Percentiles rank a stretch among this genome's conserved stretches.
Conservation (phyloP, 2,329 filamentous ascomycete genomes). For the Aspergillus tanneri region DNA sequence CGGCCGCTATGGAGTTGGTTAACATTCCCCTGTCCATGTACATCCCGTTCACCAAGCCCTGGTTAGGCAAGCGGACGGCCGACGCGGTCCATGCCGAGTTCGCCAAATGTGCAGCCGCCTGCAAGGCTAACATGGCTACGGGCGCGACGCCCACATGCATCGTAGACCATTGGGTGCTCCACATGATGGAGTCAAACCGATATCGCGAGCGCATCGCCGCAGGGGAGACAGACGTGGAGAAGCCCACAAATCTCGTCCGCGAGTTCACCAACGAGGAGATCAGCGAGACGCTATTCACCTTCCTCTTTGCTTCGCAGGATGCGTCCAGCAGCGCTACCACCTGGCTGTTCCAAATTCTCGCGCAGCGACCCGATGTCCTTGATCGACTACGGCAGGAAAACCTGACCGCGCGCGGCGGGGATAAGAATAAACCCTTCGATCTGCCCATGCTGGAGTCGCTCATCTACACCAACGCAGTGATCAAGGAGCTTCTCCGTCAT, state of each 20-base stretch:
- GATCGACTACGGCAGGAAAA: conserved; percentile 51
- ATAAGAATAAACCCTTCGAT: conserved; percentile 43
- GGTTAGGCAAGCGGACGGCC: conserved; percentile 84
- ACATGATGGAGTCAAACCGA: conserved; percentile 74
- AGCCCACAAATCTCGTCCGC: conserved; percentile 50
- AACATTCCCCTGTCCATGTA: conserved; percentile 79
- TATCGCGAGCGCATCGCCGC: conserved; percentile 71
- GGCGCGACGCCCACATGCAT: conserved; percentile 79
- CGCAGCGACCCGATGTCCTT: conserved; percentile 52
- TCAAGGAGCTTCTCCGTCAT: conserved; percentile 55
- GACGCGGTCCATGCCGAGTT: conserved; percentile 83
- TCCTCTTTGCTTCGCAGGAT: conserved; percentile 56
- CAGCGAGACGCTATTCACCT: conserved; percentile 53
- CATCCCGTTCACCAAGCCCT: conserved; percentile 82
- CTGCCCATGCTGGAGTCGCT: conserved; percentile 51
- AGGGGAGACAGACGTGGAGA: conserved; percentile 57
- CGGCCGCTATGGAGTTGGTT: conserved; percentile 84
- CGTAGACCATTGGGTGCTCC: conserved; percentile 81
- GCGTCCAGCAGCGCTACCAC: conserved; percentile 55
- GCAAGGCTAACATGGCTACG: conserved; percentile 77
- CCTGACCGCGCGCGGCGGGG: conserved; percentile 45
- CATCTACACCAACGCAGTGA: conserved; percentile 53
- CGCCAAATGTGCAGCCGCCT: conserved; percentile 78
- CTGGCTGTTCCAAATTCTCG: conserved; percentile 55
- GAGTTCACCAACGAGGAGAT: conserved; percentile 54